These are phyloP conservation scores for Blastomyces silverae DNA, from an alignment of 2,329 filamentous ascomycete genomes.

Conservation along the genomic window DNA sequence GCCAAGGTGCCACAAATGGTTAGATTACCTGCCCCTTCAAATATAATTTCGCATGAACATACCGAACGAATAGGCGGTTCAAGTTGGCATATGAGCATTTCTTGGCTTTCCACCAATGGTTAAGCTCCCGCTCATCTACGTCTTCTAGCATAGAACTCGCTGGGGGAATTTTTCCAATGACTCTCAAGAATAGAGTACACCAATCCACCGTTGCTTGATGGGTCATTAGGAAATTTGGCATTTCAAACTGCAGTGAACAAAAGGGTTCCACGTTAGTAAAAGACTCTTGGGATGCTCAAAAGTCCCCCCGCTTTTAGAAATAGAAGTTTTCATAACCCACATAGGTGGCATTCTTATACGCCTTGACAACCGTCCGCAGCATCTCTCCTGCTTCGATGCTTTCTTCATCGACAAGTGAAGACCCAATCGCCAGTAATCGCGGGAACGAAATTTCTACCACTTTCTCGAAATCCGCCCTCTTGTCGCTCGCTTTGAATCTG, in stretches of 20 bases:
- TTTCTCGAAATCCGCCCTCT: conserved; percentile 80
- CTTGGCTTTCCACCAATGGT: conserved; percentile 99
- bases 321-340: conserved; percentile 41
- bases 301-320: conserved; percentile 8
- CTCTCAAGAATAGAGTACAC: conserved; percentile 90
- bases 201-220: conserved; percentile 83
- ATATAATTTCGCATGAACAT: conserved; percentile 28
- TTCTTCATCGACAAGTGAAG: conserved; percentile 80
- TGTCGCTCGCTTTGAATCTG: conserved; percentile 81
- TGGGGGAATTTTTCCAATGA: conserved; percentile 78
- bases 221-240: conserved; percentile 68
- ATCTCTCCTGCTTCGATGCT: conserved; percentile 95
- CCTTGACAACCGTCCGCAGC: conserved; percentile 88
- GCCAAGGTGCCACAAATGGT: conserved; percentile 13
- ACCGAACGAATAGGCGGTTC: conserved; percentile 91
- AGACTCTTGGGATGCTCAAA: not conserved
- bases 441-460: conserved; percentile 91
- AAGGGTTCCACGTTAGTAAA: conserved; percentile 2
- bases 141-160: conserved; percentile 71
- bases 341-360: conserved; percentile 97
- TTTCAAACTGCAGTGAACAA: conserved; percentile 60
- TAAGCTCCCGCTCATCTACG: conserved; percentile 76
- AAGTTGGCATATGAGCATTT: conserved; percentile 99
- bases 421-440: conserved; percentile 76
- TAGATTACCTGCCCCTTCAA: conserved; percentile 6